A percentile compares a stretch with the other conserved stretches of the same genome.
These are phyloP conservation scores for Citrus mangshanensis DNA, from an alignment of 345 rosid species.

Conservation along the genomic window DNA sequence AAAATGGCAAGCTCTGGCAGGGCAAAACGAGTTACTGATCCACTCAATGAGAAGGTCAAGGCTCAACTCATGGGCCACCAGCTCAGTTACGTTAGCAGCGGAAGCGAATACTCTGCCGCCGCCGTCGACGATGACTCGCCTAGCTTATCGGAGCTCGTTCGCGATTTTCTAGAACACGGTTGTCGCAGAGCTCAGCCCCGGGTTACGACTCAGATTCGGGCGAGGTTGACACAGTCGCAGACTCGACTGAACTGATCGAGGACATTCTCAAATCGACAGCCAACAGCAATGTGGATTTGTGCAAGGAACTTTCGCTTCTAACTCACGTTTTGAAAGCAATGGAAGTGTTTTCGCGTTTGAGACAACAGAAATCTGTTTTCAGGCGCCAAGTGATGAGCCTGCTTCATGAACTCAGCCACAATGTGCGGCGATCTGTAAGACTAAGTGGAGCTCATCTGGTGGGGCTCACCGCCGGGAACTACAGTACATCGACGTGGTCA, in stretches of 20 bases:
- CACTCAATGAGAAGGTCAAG: constrained; percentile 56
- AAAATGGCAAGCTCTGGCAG: constrained; percentile 35
- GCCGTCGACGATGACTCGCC: constrained; percentile 49
- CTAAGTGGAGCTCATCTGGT: constrained; percentile 68
- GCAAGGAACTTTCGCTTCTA: constrained; percentile 35
- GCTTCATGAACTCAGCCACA: constrained; percentile 63
- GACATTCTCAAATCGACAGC: constrained; percentile 19
- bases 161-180: constrained; percentile 61
- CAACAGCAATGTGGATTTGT: constrained; percentile 32
- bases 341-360: constrained; percentile 40
- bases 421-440: constrained; percentile 91
- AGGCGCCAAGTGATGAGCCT: constrained; percentile 57
- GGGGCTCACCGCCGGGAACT: constrained; percentile 56
- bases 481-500: constrained; percentile 81
- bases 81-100: constrained; percentile 57
- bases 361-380: constrained; percentile 32
- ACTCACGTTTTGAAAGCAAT: constrained; percentile 42
- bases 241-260: constrained; percentile 30
- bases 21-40: constrained; percentile 54
- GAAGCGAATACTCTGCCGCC: constrained; percentile 70
- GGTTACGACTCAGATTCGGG: constrained; percentile 48
- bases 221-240: constrained; percentile 26
- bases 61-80: constrained; percentile 53
- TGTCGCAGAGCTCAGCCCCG: background rate
- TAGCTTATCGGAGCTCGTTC: constrained; percentile 76